A percentile compares a stretch with the other conserved stretches of the same genome.
phyloP scores from a whole-genome alignment of 192 early-diverging fungal species.

The Phycomyces blakesleeanus region DNA sequence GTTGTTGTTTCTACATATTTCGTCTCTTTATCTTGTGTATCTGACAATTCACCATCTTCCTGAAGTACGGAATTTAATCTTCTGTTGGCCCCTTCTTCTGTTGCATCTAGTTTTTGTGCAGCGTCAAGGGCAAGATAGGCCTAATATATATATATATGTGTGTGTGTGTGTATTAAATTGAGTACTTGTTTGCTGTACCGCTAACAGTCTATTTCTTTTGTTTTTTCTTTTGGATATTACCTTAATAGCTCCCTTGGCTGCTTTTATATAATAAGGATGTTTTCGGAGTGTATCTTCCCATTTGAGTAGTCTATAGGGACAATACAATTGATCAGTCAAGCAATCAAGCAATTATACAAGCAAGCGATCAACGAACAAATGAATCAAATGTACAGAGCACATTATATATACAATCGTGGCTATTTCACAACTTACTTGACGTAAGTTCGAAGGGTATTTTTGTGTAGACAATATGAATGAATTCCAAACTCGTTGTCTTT shows the following conservation, averaged over 20 bases:
- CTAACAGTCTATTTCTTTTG: no score
- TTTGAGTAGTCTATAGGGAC: conserved; percentile 52
- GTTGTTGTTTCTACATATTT: conserved; percentile 56
- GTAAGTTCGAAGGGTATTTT: conserved; percentile 80
- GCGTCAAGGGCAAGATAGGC: conserved; percentile 44
- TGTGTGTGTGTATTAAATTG: no score
- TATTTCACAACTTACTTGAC: conserved; percentile 40
- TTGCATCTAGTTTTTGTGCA: conserved; percentile 35
- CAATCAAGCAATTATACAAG: neutral
- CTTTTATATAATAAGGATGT: conserved; percentile 65
- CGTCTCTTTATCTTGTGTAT: conserved; percentile 55
- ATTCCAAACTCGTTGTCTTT: conserved; percentile 91
- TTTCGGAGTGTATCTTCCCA: conserved; percentile 71
- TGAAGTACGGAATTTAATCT: neutral
- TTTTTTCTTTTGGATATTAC: no score
- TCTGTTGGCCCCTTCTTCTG: conserved; percentile 35
- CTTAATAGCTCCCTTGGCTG: conserved; percentile 66
- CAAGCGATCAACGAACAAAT: no score
- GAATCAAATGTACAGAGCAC: no score
- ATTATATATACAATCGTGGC: no score
- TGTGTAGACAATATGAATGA: conserved; percentile 85
- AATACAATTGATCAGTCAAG: no score
- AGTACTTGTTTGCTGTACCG: no score
- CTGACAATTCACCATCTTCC: neutral
- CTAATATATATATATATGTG: no score